Base-by-base conservation (phyloP, 345 rosid species). In the Brassica carinata region DNA sequence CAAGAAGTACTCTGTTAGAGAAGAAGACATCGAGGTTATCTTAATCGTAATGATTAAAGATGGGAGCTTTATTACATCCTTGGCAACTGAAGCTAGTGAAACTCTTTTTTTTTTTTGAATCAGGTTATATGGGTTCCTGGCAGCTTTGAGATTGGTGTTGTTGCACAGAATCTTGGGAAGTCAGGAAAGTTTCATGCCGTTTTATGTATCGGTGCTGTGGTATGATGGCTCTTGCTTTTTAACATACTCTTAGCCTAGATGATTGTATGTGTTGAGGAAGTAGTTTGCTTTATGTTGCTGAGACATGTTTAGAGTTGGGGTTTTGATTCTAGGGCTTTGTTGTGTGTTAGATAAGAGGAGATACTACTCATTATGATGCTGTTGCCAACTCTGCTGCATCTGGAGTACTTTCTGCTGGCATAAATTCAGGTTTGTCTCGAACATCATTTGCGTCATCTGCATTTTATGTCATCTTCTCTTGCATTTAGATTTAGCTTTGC, bases 61-160 rank as follows among this genome's bases (percentile, higher is more conserved):
- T 67, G 3, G 30, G 69, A 65, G 67, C 38, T 71, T 74, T 43
- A 36, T 38, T 1, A 62, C 38, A 7, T 38, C 29, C 67, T 43
- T 26, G 13, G 43, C 2, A 27, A 7, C 29, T 64, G 26, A 76
- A 76, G 74, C 68, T 82, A n/a, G 59, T 33, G 68, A 61, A 7
- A 34, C 18, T 51, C 58, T 48, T 10, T 36, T 75, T 33, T 17
- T 23, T 17, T 70, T 23, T 64, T 23, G 10, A 10, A 30, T 84
- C 82, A 94, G 98, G 96, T 94, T 78, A 93, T 94, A 5, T 94
- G 98, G 98, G 98, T 94, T 85, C 98, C 98, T 55, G 98, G 98
- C 7, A 83, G 93, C 80, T 94, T 94, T 84, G 98, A 94, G 87
- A 88, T 92, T 7, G 92, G 90, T 0, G 62, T 90, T 83, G 94